phyloP scores from a whole-genome alignment of 2,329 filamentous ascomycete species.

The Paraphoma chrysanthemicola region DNA sequence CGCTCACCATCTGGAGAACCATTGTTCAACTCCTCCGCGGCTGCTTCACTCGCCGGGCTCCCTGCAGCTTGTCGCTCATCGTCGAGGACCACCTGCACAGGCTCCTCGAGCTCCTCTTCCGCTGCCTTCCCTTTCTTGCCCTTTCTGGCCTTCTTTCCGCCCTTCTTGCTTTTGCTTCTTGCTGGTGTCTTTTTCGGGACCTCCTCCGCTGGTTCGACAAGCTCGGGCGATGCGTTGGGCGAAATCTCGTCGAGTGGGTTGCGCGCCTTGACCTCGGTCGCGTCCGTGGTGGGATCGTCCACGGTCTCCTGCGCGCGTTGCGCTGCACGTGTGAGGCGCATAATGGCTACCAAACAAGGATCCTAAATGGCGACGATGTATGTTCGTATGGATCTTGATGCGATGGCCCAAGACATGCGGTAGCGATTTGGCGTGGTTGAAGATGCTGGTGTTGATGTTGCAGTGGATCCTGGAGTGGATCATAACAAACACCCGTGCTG shows the following conservation, averaged over 20 bases:
- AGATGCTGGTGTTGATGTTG: constrained; percentile 26
- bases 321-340: constrained; percentile 55
- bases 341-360: constrained; percentile 19
- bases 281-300: constrained; percentile 42
- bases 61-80: constrained; percentile 29
- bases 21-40: constrained; percentile 25
- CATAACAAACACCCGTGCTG: constrained; percentile 25
- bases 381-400: constrained; percentile 11
- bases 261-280: constrained; percentile 40
- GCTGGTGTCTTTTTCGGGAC: constrained; percentile 32
- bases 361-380: not conserved
- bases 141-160: constrained; percentile 41
- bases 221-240: constrained; percentile 37
- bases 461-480: constrained; percentile 15
- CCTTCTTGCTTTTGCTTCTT: constrained; percentile 40
- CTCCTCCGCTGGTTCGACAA: constrained; percentile 21
- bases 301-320: constrained; percentile 50
- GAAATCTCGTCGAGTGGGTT: constrained; percentile 51
- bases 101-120: constrained; percentile 26
- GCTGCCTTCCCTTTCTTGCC: constrained; percentile 27
- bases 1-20: constrained; percentile 25
- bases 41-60: constrained; percentile 25
- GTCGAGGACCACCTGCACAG: constrained; percentile 23
- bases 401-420: constrained; percentile 20
- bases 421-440: constrained; percentile 15